Percentiles rank a stretch among this genome's conserved stretches.
phyloP scores from a whole-genome alignment of 208 protist genomes.

The Trypanosoma lewisi region DNA sequence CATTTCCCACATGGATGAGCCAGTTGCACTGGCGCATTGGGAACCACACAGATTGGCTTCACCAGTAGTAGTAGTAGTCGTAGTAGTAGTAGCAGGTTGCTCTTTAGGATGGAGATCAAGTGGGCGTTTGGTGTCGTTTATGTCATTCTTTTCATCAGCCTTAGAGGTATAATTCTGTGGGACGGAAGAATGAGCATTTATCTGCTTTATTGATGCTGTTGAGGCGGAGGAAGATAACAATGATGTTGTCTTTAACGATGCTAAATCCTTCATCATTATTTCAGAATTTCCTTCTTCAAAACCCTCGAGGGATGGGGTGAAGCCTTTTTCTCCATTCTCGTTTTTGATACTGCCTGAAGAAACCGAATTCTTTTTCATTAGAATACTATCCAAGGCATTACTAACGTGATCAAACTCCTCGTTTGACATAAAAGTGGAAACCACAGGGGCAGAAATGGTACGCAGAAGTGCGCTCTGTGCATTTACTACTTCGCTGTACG shows the following conservation, averaged over 20 bases:
- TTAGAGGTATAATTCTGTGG: not conserved
- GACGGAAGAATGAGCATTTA: not conserved
- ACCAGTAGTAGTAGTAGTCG: too few species aligned
- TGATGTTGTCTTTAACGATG: not conserved
- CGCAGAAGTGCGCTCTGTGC: conserved; percentile 18
- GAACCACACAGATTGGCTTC: not conserved
- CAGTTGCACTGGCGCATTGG: not conserved
- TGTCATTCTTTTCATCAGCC: not conserved
- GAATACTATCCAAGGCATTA: not conserved
- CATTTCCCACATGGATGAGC: not conserved
- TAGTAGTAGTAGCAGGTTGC: too few species aligned
- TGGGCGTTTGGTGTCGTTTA: not conserved
- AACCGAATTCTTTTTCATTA: not conserved
- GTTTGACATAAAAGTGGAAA: not conserved
- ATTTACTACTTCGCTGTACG: conserved; percentile 16
- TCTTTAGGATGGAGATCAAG: not conserved
- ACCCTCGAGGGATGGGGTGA: not conserved
- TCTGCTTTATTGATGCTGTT: not conserved
- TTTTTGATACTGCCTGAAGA: not conserved
- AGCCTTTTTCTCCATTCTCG: not conserved
- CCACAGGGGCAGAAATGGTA: not conserved
- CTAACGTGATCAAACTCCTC: not conserved
- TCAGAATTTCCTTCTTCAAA: not conserved
- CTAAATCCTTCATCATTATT: not conserved
- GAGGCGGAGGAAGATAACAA: not conserved